phyloP scores from a whole-genome alignment of 805 yeast genomes.

The Starmerella bombicola region DNA sequence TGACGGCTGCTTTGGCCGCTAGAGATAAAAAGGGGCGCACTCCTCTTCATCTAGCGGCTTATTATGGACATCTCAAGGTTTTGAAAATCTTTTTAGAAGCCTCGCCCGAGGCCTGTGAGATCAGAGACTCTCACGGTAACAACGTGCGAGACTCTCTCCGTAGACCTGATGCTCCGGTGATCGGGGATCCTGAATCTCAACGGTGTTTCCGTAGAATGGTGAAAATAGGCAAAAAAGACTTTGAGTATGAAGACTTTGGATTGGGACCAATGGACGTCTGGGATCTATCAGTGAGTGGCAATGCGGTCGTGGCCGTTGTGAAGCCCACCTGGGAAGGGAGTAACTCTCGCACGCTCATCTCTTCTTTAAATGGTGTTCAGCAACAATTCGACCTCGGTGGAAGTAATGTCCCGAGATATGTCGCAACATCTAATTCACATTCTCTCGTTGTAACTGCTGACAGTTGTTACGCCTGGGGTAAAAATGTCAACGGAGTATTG shows the following conservation, averaged over 20 bases:
- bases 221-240: slow-evolving; percentile 6
- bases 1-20: slow-evolving; percentile 14
- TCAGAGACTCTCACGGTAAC: slow-evolving; percentile 15
- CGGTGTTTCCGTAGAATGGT: slow-evolving; percentile 6
- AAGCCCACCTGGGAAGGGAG: slow-evolving; percentile 5
- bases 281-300: slow-evolving; percentile 15
- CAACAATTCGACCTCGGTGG: slow-evolving; percentile 3
- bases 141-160: slow-evolving; percentile 16
- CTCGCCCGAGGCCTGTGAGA: slow-evolving; percentile 15
- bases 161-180: slow-evolving; percentile 9
- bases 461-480: slow-evolving; percentile 22
- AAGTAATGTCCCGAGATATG: slow-evolving; percentile 5
- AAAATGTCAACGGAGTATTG: slow-evolving; percentile 18
- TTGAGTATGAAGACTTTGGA: slow-evolving; percentile 3
- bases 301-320: slow-evolving; percentile 9
- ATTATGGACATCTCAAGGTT: slow-evolving; percentile 17
- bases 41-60: slow-evolving; percentile 23
- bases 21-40: slow-evolving; percentile 20
- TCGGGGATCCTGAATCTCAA: slow-evolving; percentile 5
- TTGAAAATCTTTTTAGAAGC: slow-evolving; percentile 17
- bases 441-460: slow-evolving; percentile 16
- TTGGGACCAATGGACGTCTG: slow-evolving; percentile 14
- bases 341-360: slow-evolving; percentile 1
- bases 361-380: not conserved
- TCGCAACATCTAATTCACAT: slow-evolving; percentile 16